A percentile compares a stretch with the other conserved stretches of the same genome.
phyloP scores from a whole-genome alignment of 2,329 filamentous ascomycete species.

The Plenodomus lindquistii region DNA sequence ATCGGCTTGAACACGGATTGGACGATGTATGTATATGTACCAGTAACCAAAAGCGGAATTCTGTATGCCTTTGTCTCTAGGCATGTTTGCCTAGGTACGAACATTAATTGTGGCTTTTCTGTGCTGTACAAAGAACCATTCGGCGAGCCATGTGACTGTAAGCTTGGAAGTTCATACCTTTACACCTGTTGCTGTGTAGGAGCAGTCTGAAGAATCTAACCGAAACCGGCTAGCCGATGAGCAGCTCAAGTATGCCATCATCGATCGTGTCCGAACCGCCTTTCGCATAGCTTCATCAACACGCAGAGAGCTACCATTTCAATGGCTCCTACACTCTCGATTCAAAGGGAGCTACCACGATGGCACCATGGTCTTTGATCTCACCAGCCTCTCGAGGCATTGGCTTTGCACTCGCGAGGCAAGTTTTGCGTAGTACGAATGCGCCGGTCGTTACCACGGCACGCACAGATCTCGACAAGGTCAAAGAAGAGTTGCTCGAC shows the following conservation, averaged over 20 bases:
- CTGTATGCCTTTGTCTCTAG: too few relatives aligned
- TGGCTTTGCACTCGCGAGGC: slow-evolving; percentile 63
- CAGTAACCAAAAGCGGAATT: too few relatives aligned
- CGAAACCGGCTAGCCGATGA: slow-evolving; percentile 15
- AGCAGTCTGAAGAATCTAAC: too few relatives aligned
- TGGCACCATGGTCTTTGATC: slow-evolving; percentile 56
- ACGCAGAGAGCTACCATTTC: slow-evolving; percentile 1
- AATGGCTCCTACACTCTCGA: slow-evolving; percentile 7
- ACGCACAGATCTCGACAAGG: slow-evolving; percentile 55
- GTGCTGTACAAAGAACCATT: too few relatives aligned
- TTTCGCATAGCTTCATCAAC: slow-evolving; percentile 4
- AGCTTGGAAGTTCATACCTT: too few relatives aligned
- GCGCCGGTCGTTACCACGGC: slow-evolving; percentile 65
- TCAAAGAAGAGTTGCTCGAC: slow-evolving; percentile 55
- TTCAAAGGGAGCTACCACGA: slow-evolving; percentile 16
- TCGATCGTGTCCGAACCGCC: slow-evolving; percentile 27
- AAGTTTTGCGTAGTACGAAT: slow-evolving; percentile 60
- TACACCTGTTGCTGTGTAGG: too few relatives aligned
- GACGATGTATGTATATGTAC: too few relatives aligned
- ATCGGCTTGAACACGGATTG: too few relatives aligned
- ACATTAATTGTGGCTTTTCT: too few relatives aligned
- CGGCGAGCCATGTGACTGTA: too few relatives aligned
- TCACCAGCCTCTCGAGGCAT: slow-evolving; percentile 67
- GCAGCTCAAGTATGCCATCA: slow-evolving; percentile 34
- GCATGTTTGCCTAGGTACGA: too few relatives aligned